phyloP scores from a whole-genome alignment of 2,329 filamentous ascomycete species.

The Trichophyton verrucosum region DNA sequence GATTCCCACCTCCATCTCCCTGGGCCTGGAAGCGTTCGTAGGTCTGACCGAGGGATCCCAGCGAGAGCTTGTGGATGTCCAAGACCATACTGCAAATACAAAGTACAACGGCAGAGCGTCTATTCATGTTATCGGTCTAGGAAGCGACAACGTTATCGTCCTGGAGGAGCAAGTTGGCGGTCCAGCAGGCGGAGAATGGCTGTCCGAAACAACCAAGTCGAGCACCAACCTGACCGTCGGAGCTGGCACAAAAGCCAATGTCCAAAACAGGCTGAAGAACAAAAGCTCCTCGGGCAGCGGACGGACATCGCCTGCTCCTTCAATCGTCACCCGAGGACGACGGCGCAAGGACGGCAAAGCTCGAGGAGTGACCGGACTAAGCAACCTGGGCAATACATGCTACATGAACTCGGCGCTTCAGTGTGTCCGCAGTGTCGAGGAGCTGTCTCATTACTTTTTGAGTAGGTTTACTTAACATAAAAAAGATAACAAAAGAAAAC shows the following conservation, averaged over 20 bases:
- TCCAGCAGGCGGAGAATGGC: conserved; percentile 42
- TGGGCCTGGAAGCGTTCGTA: conserved; percentile 52
- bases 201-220: conserved; percentile 36
- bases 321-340: conserved; percentile 57
- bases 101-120: conserved; percentile 67
- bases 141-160: conserved; percentile 64
- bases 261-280: conserved; percentile 21
- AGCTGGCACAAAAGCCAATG: conserved; percentile 26
- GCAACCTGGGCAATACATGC: conserved; percentile 91
- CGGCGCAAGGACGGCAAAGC: conserved; percentile 56
- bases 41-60: conserved; percentile 51
- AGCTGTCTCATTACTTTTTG: conserved; percentile 85
- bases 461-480: conserved; percentile 24
- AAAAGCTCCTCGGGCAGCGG: conserved; percentile 42
- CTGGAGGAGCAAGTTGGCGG: conserved; percentile 62
- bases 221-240: conserved; percentile 40
- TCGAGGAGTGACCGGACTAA: conserved; percentile 67
- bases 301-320: conserved; percentile 56
- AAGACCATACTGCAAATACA: conserved; percentile 58
- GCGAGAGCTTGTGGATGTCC: conserved; percentile 49
- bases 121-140: conserved; percentile 54
- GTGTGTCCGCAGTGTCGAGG: conserved; percentile 84
- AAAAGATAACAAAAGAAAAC: neutral
- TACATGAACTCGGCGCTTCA: conserved; percentile 99
- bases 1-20: conserved; percentile 40